These are phyloP conservation scores for Xylogone sp. DNA, from an alignment of 2,329 filamentous ascomycete genomes.

Conservation along the genomic window DNA sequence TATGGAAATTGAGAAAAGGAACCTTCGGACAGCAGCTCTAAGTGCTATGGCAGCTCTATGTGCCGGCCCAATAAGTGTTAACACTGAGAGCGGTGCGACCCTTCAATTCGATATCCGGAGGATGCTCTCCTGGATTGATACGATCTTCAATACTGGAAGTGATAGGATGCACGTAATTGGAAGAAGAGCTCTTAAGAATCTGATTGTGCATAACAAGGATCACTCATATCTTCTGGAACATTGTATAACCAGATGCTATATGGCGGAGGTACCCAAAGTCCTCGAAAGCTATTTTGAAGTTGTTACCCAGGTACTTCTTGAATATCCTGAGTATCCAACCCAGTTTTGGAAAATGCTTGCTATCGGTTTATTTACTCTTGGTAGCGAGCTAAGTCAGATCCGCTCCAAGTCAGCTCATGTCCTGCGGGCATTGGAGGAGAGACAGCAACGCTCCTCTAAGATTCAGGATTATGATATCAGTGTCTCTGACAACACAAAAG, in stretches of 20 bases:
- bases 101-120: constrained; percentile 89
- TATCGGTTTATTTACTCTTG: constrained; percentile 85
- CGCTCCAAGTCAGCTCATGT: constrained; percentile 82
- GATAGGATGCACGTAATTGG: constrained; percentile 92
- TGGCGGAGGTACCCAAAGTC: constrained; percentile 74
- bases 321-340: constrained; percentile 76
- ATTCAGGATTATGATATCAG: constrained; percentile 98
- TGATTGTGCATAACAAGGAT: constrained; percentile 87
- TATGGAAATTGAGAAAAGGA: constrained; percentile 96
- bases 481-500: constrained; percentile 96
- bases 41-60: constrained; percentile 96
- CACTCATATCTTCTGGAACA: constrained; percentile 82
- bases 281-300: constrained; percentile 95
- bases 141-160: constrained; percentile 88
- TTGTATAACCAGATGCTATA: constrained; percentile 88
- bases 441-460: constrained; percentile 81
- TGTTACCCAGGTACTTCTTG: constrained; percentile 79
- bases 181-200: constrained; percentile 79
- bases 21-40: constrained; percentile 82
- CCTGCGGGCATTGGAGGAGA: constrained; percentile 75
- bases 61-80: constrained; percentile 78
- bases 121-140: constrained; percentile 93
- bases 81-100: constrained; percentile 80
- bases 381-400: constrained; percentile 86
- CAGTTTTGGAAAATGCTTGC: constrained; percentile 90